Base-by-base conservation (phyloP, 139 green algal species). In the Micractinium sp. region DNA sequence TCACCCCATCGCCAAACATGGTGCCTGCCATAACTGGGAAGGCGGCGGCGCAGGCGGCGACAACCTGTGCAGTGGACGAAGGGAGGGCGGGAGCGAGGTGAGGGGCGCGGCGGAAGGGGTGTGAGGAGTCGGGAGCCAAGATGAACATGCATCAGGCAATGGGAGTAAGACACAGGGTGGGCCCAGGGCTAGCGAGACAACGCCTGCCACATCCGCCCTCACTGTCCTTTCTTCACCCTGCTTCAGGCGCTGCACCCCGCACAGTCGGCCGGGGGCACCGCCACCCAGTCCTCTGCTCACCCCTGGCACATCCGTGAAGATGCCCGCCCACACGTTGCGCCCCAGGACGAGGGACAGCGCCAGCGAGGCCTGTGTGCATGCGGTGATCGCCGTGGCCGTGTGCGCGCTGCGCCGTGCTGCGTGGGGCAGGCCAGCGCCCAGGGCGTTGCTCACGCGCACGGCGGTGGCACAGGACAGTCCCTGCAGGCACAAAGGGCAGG, bases 1-100 rank as follows among this genome's bases (percentile, higher is more conserved):
- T 94, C 18, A 97, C 18, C 66, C 95, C 95, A 80, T 97, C 95
- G n/a, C 90, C 90, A 61, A 94, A 39, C 60, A 93, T 63, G 12
- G 67, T 69, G 15, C 41, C 35, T 2, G 85, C 56, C 74, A 96
- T 77, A 15, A 93, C 47, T 0, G 87, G 89, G 79, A 96, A 85
- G 12, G 92, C 74, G 0, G 82, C 67, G 27, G 86, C 85, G 29
- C 39, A 66, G 0, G 71, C 71, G 25, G 81, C n/a, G 3, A 91
- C 73, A 14, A 94, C 88, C 69, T 91, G 79, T n/a, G 76, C 78
- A 69, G 41, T 3, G 2, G 5, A 56, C 47, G 47, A 25, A 33
- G 76, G 76, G 78, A 33, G 36, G 4, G 36, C 12, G 5, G 76
- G 4, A 1, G 39, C 15, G 22, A 9, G 77, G 22, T 20, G 38